Base-by-base conservation (phyloP, 1,139 yeast species). In the Debaryomyces fabryi region DNA sequence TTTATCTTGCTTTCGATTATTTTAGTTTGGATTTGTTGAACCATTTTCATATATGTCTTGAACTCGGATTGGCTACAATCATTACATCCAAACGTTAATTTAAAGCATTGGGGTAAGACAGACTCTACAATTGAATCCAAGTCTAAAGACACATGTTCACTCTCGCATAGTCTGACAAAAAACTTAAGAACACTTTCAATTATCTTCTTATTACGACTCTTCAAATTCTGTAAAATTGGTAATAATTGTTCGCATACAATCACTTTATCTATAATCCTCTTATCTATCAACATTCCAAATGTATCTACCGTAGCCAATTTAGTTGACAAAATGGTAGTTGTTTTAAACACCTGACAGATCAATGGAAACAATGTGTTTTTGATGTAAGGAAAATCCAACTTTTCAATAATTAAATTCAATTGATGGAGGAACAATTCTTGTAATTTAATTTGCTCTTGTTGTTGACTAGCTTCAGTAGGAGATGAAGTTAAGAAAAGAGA, bases 321-420 rank as follows among this genome's bases (percentile, higher is more conserved):
- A 27, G 92, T 88, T 3, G 88, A 83, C 36, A 91, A 70, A 37
- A 93, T 82, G 0, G 95, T 88, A 0, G 98, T 92, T 40, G 90
- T 87, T 37, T 89, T 81, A 66, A 91, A 92, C 3, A 89, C 80
- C 39, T 78, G 79, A 37, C 90, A 81, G 21, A 91, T 73, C 38
- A 83, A 70, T 1, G 97, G 96, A 62, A 88, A 81, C 15, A 90
- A 72, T 15, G 81, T 81, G 56, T 84, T 85, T 56, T 92, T 90
- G 47, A 90, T 76, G 32, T 85, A 81, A 6, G 92, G 81, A 59
- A 89, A 88, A 48, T 85, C 95, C 44, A 86, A 70, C 44, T 79
- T 73, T 8, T 70, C 75, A 2, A 81, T 64, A 39, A 82, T 68
- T 8, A 67, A 55, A 0, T 74, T 67, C 39, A 82, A 63, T 47